phyloP scores from a whole-genome alignment of 345 rosid genomes.

The Salix suchowensis region DNA sequence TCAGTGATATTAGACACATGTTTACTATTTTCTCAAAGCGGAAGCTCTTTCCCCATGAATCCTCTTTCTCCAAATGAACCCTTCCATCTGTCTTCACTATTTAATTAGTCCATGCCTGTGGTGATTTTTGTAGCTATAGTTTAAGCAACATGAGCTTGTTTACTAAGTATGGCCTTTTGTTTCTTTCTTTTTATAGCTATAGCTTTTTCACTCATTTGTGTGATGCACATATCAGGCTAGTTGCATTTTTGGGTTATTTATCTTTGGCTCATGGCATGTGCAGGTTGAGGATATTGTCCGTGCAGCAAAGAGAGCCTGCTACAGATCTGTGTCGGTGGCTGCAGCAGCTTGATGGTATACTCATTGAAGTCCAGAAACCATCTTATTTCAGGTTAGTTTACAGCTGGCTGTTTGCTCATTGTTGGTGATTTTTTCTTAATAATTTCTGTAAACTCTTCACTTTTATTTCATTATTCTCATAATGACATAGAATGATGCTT shows the following conservation, averaged over 20 bases:
- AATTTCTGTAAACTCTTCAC: not conserved
- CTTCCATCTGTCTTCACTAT: not conserved
- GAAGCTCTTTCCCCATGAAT: not conserved
- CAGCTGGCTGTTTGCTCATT: not conserved
- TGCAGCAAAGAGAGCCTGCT: slow-evolving; percentile 63
- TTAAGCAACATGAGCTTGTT: not conserved
- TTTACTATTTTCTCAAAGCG: not conserved
- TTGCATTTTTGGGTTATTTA: not conserved
- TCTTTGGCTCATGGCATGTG: slow-evolving; percentile 2
- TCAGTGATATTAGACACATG: not conserved
- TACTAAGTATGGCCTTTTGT: not conserved
- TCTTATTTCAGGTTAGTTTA: slow-evolving; percentile 5
- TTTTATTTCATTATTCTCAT: not conserved
- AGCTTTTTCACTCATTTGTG: not conserved
- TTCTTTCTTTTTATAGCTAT: not conserved
- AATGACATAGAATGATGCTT: not conserved
- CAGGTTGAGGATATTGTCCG: slow-evolving; percentile 62
- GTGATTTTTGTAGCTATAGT: not conserved
- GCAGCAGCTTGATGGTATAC: slow-evolving; percentile 12
- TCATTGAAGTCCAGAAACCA: not conserved
- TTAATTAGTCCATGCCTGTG: not conserved
- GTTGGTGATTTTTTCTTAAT: not conserved
- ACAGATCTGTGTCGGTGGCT: slow-evolving; percentile 38
- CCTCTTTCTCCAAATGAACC: not conserved
- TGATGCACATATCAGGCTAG: not conserved